Evolutionary conservation across 2,329 filamentous ascomycete genomes (phyloP), one percentile per base, ranked within the genome.

Genomic region (Cladosporium cucumerinum): DNA sequence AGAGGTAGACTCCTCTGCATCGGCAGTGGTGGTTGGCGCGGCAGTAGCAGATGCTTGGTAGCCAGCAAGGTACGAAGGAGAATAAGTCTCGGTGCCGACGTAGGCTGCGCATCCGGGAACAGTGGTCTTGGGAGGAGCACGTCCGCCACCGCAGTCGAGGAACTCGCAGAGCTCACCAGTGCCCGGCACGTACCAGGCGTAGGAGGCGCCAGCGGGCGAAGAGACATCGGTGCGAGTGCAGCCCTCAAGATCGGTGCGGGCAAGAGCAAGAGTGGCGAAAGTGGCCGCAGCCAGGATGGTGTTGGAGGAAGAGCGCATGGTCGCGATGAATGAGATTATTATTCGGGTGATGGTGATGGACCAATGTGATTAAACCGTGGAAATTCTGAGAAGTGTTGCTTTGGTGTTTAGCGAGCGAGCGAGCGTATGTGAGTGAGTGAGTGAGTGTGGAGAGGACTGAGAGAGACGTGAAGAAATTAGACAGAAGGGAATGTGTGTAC

Each of bases 111-210:
- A 90, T 2, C 87, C 87, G 0, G 87, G 87, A 25, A 87, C 83
- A 28, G 81, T 83, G 18, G 84, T 86, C 55, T 72, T 89, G 66
- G 86, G 84, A 3, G 87, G 86, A 10, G 87, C 88, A 54, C 84
- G 82, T 63, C 87, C 88, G 68, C 88, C 88, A 65, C 88, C 87
- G 76, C 88, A 90, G 82, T 90, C 87, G 69, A 87, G 81, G 67
- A 85, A 72, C 12, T 80, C 79, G 81, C 88, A 90, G 73, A 89
- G 79, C 78, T 89, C 87, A 73, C 87, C 86, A 21, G 83, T 86
- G 69, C 78, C 86, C 1, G 86, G 87, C 61, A 88, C 83, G 75
- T 86, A 89, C 80, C 81, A 89, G 71, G 86, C 75, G 55, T 82
- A 66, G 63, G 80, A 83, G 51, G 80, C 80, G 69, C 81, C 82